Evolutionary conservation across 257 asterid species (phyloP).

Genomic region (Leptodermis oblonga): DNA sequence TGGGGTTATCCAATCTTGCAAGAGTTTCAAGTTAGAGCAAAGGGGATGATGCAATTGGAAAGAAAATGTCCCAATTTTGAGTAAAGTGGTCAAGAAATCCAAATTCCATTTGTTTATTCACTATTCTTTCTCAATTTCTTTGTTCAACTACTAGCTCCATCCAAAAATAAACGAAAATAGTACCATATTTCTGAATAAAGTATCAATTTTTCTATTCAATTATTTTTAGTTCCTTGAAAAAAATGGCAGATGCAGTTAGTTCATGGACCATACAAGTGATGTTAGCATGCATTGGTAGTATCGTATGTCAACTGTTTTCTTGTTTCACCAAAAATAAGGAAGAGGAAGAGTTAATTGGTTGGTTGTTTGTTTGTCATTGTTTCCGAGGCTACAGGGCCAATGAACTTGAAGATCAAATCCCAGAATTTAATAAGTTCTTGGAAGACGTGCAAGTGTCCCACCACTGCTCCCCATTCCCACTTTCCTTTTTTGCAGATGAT

Average conservation of each 20-base stretch:
- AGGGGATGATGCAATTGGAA: too few relatives aligned
- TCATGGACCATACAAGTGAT: background rate
- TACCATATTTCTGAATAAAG: background rate
- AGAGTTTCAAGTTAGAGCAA: background rate
- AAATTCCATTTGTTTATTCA: background rate
- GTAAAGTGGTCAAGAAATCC: background rate
- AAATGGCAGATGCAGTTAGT: background rate
- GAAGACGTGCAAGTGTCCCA: background rate
- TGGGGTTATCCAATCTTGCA: conserved; percentile 2
- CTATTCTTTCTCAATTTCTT: background rate
- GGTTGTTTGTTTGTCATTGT: too few relatives aligned
- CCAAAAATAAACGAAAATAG: too few relatives aligned
- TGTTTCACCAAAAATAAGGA: too few relatives aligned
- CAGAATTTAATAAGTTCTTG: background rate
- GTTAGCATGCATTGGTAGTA: background rate
- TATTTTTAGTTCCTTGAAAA: background rate
- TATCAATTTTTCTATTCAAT: background rate
- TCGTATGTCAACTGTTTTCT: background rate
- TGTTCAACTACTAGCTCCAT: too few relatives aligned
- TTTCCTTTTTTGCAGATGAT: background rate
- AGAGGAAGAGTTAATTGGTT: background rate
- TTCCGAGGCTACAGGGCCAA: background rate
- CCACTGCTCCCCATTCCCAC: background rate
- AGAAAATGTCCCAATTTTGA: too few relatives aligned
- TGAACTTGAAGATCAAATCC: background rate